These are phyloP conservation scores for Phytophthora sansomeana DNA, from an alignment of 352 stramenopile genomes.

Conservation along the genomic window DNA sequence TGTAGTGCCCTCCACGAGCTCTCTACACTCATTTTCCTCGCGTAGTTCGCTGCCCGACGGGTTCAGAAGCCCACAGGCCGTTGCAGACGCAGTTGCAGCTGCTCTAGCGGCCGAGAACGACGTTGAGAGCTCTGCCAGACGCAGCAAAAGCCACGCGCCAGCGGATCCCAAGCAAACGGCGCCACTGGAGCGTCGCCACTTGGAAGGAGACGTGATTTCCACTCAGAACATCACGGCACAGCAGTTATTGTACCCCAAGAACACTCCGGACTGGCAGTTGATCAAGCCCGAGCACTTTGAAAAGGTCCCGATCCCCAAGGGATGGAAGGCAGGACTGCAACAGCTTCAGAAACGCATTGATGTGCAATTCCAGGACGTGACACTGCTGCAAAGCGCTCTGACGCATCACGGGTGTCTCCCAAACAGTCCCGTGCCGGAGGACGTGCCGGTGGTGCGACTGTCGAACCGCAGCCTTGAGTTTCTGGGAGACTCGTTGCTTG, in stretches of 20 bases:
- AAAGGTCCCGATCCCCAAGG: constrained; percentile 47
- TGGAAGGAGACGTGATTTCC: constrained; percentile 43
- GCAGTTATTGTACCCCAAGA: constrained; percentile 43
- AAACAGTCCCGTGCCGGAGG: constrained; percentile 42
- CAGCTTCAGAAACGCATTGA: constrained; percentile 66
- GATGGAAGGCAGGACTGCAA: constrained; percentile 58
- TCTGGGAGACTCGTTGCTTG: constrained; percentile 80
- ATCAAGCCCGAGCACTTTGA: constrained; percentile 64
- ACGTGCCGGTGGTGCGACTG: constrained; percentile 62
- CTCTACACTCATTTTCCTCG: constrained; percentile 21
- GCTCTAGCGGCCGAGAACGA: constrained; percentile 33
- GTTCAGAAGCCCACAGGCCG: constrained; percentile 41
- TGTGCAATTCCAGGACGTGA: constrained; percentile 65
- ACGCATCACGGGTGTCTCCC: constrained; percentile 80
- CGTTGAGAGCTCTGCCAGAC: background rate
- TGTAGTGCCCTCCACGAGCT: background rate
- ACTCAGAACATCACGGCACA: constrained; percentile 34
- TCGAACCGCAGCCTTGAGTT: constrained; percentile 89
- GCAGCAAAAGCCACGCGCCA: constrained; percentile 16
- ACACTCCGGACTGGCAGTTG: constrained; percentile 60
- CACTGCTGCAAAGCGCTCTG: constrained; percentile 72
- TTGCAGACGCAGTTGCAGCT: constrained; percentile 42
- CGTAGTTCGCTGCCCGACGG: constrained; percentile 37
- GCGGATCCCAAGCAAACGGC: constrained; percentile 16
- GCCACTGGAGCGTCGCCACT: constrained; percentile 31